Evolutionary conservation across 495 filamentous ascomycete species (phyloP), one percentile per base, ranked within the genome.

Genomic region (Choiromyces venosus): DNA sequence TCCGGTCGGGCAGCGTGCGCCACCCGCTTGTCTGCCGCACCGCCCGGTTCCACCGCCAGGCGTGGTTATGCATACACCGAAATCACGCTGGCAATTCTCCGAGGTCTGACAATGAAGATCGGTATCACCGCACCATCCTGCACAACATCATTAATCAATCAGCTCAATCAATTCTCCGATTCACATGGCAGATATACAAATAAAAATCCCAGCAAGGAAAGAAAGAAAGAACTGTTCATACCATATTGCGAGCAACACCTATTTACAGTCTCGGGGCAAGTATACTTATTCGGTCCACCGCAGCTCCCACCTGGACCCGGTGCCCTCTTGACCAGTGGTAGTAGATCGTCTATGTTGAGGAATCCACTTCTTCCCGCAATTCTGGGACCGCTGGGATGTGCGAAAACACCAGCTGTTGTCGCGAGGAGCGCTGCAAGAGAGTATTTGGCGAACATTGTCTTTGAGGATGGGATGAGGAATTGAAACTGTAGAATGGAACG

Each of bases 1-100:
- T 18, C 84, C 86, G 4, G 83, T 68, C 3, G 85, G 77, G 78
- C 91, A 92, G 67, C 81, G 84, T 35, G 87, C 87, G 67, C 61
- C 46, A 5, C 10, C 25, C n/a, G 80, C 42, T 10, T 64, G 70
- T n/a, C 69, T 61, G 25, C 75, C 75, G 6, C 75, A 77, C 14
- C 66, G 40, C 16, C 69, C 74, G 8, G 56, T 64, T 5, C 72
- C 69, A 19, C 71, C 73, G 14, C 70, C 65, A 8, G 72, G 52
- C 25, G 52, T 61, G 10, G 52, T 61, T 61, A 61, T 44, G 18
- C 75, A 77, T 35, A 21, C 33, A 37, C 75, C 75, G 65, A 77
- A 77, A 14, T 36, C 66, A 3, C 52, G 0, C 2, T 77, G 66
- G 61, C 75, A 77, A 6, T 37, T 56, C 44, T 75, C 74, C n/a